Evolutionary conservation across 2,329 filamentous ascomycete genomes (phyloP).

Genomic region (Epicoccum nigrum): DNA sequence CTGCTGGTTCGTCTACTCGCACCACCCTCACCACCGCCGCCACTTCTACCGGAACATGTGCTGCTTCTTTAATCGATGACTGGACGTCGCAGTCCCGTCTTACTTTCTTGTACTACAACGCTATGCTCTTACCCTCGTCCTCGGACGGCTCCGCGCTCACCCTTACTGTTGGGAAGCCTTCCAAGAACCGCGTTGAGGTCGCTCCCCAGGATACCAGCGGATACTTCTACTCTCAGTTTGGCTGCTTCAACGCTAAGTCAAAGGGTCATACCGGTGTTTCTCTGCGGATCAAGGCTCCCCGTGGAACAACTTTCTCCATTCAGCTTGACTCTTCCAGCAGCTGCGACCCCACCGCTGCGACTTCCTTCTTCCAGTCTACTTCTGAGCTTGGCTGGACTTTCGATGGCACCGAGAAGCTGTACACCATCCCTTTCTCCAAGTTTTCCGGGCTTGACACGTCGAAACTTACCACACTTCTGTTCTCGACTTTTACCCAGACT

Average conservation of each 20-base stretch:
- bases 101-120: conserved; percentile 67
- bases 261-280: conserved; percentile 61
- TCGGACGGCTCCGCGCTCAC: conserved; percentile 65
- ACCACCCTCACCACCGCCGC: conserved; percentile 15
- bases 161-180: conserved; percentile 57
- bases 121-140: conserved; percentile 61
- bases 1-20: conserved; percentile 8
- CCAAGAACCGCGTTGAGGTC: conserved; percentile 57
- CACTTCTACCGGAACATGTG: conserved; percentile 47
- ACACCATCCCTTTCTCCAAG: conserved; percentile 62
- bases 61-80: conserved; percentile 61
- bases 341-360: conserved; percentile 52
- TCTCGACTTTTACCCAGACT: conserved; percentile 55
- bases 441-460: conserved; percentile 58
- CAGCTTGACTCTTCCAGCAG: conserved; percentile 57
- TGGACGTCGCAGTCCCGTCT: conserved; percentile 67
- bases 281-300: conserved; percentile 60
- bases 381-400: conserved; percentile 64
- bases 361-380: conserved; percentile 50
- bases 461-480: conserved; percentile 60
- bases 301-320: conserved; percentile 59
- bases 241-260: conserved; percentile 59
- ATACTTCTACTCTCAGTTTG: conserved; percentile 65
- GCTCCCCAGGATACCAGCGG: conserved; percentile 57
- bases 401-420: conserved; percentile 65